These are phyloP conservation scores for Purpureocillium lavendulum DNA, from an alignment of 2,329 filamentous ascomycete genomes.

Conservation along the genomic window DNA sequence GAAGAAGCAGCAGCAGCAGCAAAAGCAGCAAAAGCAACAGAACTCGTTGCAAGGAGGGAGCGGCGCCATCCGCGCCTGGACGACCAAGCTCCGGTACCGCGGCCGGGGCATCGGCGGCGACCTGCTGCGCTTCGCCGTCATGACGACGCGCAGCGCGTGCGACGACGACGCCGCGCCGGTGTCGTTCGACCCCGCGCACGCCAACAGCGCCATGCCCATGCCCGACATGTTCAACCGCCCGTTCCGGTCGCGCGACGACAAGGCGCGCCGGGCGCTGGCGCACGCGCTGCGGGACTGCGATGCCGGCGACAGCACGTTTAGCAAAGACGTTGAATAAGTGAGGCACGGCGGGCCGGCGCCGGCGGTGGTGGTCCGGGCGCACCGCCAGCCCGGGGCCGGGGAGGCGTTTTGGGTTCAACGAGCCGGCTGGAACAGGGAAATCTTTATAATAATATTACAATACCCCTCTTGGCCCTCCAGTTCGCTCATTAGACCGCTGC, in stretches of 20 bases:
- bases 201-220: conserved; percentile 56
- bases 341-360: no score
- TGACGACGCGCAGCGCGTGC: conserved; percentile 52
- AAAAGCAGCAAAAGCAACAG: conserved; percentile 3
- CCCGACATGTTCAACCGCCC: conserved; percentile 49
- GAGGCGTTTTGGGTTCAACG: no score
- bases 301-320: conserved; percentile 2
- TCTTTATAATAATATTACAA: no score
- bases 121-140: conserved; percentile 64
- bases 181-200: conserved; percentile 68
- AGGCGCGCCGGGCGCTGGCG: conserved; percentile 38
- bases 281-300: conserved; percentile 14
- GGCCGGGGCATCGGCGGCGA: conserved; percentile 62
- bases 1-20: not conserved
- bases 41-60: no score
- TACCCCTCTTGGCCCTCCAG: no score
- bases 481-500: no score
- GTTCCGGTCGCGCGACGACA: conserved; percentile 47
- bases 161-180: conserved; percentile 52
- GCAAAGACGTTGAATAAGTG: no score
- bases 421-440: no score
- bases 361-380: no score
- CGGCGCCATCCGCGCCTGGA: conserved; percentile 72
- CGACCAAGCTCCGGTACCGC: conserved; percentile 62
- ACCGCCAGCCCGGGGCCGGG: no score